phyloP scores from a whole-genome alignment of 1,284 basidiomycete genomes.

The Takashimella koratensis region DNA sequence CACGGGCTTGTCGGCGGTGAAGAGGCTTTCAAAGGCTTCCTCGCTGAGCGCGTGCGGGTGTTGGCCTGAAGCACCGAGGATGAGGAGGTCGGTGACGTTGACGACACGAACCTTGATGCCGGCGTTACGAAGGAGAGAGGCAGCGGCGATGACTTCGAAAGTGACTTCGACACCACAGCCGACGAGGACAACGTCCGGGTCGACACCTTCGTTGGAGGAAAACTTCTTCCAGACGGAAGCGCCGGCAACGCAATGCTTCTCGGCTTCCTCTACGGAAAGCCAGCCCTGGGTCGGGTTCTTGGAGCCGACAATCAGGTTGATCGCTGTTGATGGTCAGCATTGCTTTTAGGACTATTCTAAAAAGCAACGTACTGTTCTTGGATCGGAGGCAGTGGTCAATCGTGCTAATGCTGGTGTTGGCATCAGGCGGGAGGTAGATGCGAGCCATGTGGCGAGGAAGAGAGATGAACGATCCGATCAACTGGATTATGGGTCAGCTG shows the following conservation, averaged over 20 bases:
- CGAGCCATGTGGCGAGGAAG: slow-evolving; percentile 68
- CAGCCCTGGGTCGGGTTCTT: slow-evolving; percentile 59
- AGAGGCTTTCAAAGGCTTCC: slow-evolving; percentile 63
- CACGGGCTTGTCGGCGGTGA: slow-evolving; percentile 65
- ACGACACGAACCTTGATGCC: slow-evolving; percentile 20
- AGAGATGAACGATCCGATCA: slow-evolving; percentile 76
- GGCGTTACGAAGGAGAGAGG: slow-evolving; percentile 64
- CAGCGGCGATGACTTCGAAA: slow-evolving; percentile 57
- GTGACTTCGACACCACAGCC: slow-evolving; percentile 53
- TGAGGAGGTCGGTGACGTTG: slow-evolving; percentile 1
- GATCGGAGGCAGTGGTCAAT: slow-evolving; percentile 75
- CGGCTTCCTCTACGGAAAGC: slow-evolving; percentile 48
- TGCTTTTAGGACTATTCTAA: slow-evolving; percentile 7
- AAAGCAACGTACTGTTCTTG: slow-evolving; percentile 59
- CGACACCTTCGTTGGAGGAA: slow-evolving; percentile 51
- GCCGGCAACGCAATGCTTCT: slow-evolving; percentile 71
- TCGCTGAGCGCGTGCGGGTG: slow-evolving; percentile 54
- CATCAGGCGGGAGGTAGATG: slow-evolving; percentile 85
- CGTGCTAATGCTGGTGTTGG: slow-evolving; percentile 71
- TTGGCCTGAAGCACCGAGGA: not conserved
- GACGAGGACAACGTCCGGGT: slow-evolving; percentile 55
- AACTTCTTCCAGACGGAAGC: slow-evolving; percentile 51
- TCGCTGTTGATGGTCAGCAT: slow-evolving; percentile 22
- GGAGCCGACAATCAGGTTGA: slow-evolving; percentile 67
- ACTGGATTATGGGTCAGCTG: slow-evolving; percentile 2